A percentile compares a stretch with the other conserved stretches of the same genome.
phyloP scores from a whole-genome alignment of 1,284 basidiomycete genomes.

The Trametes pubescens region DNA sequence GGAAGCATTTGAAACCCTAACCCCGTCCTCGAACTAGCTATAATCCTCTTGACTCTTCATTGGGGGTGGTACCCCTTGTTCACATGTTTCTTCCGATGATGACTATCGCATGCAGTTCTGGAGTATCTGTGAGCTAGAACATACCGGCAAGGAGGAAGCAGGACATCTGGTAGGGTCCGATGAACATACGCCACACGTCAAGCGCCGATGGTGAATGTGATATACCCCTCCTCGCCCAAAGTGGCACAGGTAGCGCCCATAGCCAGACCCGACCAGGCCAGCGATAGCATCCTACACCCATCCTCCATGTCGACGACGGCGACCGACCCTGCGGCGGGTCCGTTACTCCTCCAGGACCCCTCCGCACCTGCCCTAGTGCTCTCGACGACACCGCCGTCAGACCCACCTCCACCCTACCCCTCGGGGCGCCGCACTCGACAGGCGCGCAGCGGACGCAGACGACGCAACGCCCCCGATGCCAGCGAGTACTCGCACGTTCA shows the following conservation, averaged over 20 bases:
- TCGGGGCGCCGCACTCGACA: conserved; percentile 56
- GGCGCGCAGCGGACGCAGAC: conserved; percentile 41
- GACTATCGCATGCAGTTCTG: no score
- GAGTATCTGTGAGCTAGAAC: no score
- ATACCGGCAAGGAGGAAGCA: no score
- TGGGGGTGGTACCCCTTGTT: no score
- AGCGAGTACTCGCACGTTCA: conserved; percentile 42
- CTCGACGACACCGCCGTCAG: conserved; percentile 42
- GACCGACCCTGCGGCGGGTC: conserved; percentile 19
- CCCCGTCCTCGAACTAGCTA: conserved; percentile 1
- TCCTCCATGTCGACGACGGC: conserved; percentile 28
- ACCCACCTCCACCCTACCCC: conserved; percentile 76
- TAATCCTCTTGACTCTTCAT: not conserved
- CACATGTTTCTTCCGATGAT: no score
- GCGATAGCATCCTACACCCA: conserved; percentile 17
- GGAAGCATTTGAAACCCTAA: conserved; percentile 26
- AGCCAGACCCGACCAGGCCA: conserved; percentile 6
- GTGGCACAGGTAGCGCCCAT: conserved; percentile 21
- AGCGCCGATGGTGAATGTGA: conserved; percentile 16
- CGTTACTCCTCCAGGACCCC: conserved; percentile 23
- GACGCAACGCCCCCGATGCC: conserved; percentile 33
- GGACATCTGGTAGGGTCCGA: no score
- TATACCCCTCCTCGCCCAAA: conserved; percentile 7
- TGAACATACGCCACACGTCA: not conserved
- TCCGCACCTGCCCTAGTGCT: conserved; percentile 31